These are phyloP conservation scores for Mycena chlorophos DNA, from an alignment of 768 basidiomycete genomes.

Conservation along the genomic window DNA sequence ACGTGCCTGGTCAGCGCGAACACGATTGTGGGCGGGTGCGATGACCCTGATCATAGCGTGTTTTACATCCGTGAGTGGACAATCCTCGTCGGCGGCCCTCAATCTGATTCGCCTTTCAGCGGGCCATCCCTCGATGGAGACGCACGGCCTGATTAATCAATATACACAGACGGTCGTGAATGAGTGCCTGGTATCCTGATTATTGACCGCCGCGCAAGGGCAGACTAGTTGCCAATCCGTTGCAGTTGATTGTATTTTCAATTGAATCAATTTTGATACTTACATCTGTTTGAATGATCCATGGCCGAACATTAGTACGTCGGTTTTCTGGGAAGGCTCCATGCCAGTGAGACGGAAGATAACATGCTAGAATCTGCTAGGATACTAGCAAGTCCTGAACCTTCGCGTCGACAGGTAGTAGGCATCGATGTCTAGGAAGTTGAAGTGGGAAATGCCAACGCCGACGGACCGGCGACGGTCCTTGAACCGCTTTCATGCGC, in stretches of 20 bases:
- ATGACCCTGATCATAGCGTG: slow-evolving; percentile 31
- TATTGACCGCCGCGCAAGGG: not conserved
- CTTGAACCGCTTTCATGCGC: no score
- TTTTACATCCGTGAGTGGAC: slow-evolving; percentile 32
- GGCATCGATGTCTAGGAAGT: no score
- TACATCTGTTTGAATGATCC: not conserved
- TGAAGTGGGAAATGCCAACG: no score
- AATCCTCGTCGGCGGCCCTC: not conserved
- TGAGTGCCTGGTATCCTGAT: slow-evolving; percentile 7
- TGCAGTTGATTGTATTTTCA: no score
- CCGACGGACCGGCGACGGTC: no score
- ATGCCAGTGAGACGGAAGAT: no score
- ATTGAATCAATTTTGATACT: not conserved
- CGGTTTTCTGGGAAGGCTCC: no score
- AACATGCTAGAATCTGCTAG: no score
- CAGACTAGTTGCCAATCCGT: not conserved
- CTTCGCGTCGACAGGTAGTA: no score
- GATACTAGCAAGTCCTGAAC: no score
- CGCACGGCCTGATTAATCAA: slow-evolving; percentile 29
- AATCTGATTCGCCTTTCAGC: slow-evolving; percentile 20
- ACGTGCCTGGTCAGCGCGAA: slow-evolving; percentile 34
- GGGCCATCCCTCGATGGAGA: slow-evolving; percentile 32
- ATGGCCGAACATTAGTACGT: no score
- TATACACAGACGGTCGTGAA: slow-evolving; percentile 27
- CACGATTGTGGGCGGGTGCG: slow-evolving; percentile 33